Conservation (phyloP, 352 stramenopile species). For the Phytophthora sp. region DNA sequence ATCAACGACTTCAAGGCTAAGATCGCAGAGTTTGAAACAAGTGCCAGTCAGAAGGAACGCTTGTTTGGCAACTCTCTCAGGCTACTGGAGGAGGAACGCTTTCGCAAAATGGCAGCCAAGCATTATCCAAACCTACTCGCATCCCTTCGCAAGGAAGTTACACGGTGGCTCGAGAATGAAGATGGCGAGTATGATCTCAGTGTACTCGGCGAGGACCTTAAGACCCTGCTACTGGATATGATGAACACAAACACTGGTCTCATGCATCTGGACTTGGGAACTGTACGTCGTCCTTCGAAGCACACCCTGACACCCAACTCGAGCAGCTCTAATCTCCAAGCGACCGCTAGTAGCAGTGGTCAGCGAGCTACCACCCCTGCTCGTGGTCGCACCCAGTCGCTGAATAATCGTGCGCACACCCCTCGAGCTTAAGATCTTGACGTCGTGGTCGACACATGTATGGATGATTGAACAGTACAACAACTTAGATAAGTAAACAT, state of each 20-base stretch:
- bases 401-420: slow-evolving; percentile 16
- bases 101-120: slow-evolving; percentile 75
- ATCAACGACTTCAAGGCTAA: slow-evolving; percentile 78
- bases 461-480: slow-evolving; percentile 9
- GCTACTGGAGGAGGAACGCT: slow-evolving; percentile 79
- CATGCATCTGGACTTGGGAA: slow-evolving; percentile 83
- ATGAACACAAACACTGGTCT: slow-evolving; percentile 84
- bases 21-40: slow-evolving; percentile 75
- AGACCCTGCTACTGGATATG: slow-evolving; percentile 77
- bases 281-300: slow-evolving; percentile 45
- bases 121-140: slow-evolving; percentile 63
- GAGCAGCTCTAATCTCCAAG: slow-evolving; percentile 28
- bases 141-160: slow-evolving; percentile 66
- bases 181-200: slow-evolving; percentile 73
- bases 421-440: slow-evolving; percentile 13
- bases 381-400: slow-evolving; percentile 48
- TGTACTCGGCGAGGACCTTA: slow-evolving; percentile 76
- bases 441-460: slow-evolving; percentile 12
- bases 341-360: slow-evolving; percentile 3
- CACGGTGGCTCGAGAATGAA: slow-evolving; percentile 79
- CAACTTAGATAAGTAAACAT: slow-evolving; percentile 8
- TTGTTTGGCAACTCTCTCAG: slow-evolving; percentile 79
- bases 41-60: slow-evolving; percentile 74
- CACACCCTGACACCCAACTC: slow-evolving; percentile 31
- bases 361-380: slow-evolving; percentile 30